These are phyloP conservation scores for Ustilago cynodontis DNA, from an alignment of 1,284 basidiomycete genomes.

Conservation along the genomic window DNA sequence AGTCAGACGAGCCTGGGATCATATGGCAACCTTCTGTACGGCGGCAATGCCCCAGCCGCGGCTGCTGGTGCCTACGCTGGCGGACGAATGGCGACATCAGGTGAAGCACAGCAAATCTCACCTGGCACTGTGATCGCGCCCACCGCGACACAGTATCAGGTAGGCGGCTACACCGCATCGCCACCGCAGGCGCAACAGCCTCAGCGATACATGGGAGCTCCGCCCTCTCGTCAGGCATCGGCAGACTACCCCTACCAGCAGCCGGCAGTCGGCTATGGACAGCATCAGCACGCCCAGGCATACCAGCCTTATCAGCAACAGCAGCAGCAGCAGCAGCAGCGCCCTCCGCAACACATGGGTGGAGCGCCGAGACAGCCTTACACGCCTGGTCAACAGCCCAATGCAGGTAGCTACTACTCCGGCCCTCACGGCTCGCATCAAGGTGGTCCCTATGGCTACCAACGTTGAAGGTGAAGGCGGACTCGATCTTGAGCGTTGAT, in stretches of 20 bases:
- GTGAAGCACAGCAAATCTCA: constrained; percentile 38
- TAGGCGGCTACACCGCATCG: constrained; percentile 29
- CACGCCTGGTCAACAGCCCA: constrained; percentile 26
- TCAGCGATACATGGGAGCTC: constrained; percentile 25
- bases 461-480: constrained; percentile 14
- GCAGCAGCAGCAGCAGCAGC: constrained; percentile 31
- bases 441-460: constrained; percentile 25
- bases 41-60: constrained; percentile 12
- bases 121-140: constrained; percentile 42
- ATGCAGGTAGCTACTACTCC: constrained; percentile 31
- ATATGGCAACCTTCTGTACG: constrained; percentile 49
- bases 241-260: constrained; percentile 45
- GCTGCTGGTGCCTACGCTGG: constrained; percentile 16
- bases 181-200: constrained; percentile 29
- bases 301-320: constrained; percentile 19
- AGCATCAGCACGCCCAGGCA: constrained; percentile 19
- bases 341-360: constrained; percentile 7
- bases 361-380: constrained; percentile 24
- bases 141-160: constrained; percentile 20
- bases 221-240: constrained; percentile 32
- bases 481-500: background rate
- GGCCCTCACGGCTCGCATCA: constrained; percentile 27
- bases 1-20: constrained; percentile 53
- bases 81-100: constrained; percentile 20
- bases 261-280: constrained; percentile 20